Base-by-base conservation (phyloP, 1,284 basidiomycete species). In the Gymnopus androsaceus region DNA sequence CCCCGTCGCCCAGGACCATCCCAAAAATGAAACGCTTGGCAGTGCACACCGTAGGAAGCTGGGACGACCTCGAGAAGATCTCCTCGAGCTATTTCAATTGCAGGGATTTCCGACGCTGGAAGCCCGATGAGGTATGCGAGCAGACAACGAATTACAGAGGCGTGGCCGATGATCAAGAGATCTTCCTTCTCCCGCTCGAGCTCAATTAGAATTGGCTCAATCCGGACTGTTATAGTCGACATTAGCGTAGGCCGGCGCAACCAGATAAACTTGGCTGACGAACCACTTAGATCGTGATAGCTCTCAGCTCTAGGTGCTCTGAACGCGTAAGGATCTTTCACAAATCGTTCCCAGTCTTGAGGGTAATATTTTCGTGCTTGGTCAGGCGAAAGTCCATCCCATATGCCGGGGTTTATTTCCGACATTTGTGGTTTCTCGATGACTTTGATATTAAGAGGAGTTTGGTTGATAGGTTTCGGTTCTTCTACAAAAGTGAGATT, bases 111-210 rank as follows among this genome's bases (percentile, higher is more conserved):
- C 33, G 88, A 89, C 0, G 96, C 94, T n/a, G 94, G 94, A 3
- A 98, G 79, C 3, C 97, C 96, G 63, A 97, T 94, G 59, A 95
- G 85, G 70, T 94, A 95, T 0, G 92, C 87, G 28, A 95, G 80
- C 63, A 99, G 80, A 73, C 96, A 99, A 25, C 97, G 88, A 66
- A 99, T 95, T 67, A 99, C 97, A n/a, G 93, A 96, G 5, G 95
- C 94, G 68, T 94, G 92, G 0, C 89, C 90, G 57, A 90, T 86
- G 67, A 90, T 89, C 49, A 89, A 72, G 14, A 90, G 75, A 69
- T 94, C 92, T 63, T 90, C 85, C 64, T 86, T 82, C 63, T 88
- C 86, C 33, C 90, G 78, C 70, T 94, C 92, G 28, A 94, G 75
- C 69, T 94, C 92, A 63, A 94, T 84, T 56, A 95, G 85, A 56